Evolutionary conservation across 495 filamentous ascomycete species (phyloP), one percentile per base, ranked within the genome.

Genomic region (Penicillium desertorum): DNA sequence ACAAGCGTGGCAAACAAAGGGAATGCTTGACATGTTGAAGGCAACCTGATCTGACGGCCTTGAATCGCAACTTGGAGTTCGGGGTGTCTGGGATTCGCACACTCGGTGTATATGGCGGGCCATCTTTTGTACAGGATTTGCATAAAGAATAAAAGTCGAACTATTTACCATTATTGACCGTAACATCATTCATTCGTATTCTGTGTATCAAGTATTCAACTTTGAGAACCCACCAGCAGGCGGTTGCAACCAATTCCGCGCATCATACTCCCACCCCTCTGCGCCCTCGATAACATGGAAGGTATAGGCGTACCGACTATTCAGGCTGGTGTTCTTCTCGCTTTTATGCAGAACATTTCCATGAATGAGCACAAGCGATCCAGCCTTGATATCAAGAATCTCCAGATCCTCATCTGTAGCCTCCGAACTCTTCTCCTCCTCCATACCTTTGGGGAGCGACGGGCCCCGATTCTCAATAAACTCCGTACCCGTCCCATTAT

Each of bases 341-440:
- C 94, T 97, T 83, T 96, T 94, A 69, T 98, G 94, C 72, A 98
- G 62, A 44, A 98, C 74, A 77, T 98, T 98, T 17, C 94, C 94
- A 78, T 98, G 94, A 61, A 98, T 98, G 48, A 98, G 70, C 41
- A 98, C 91, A 71, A 98, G 68, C 36, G 87, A 87, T 0, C 94
- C 94, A 9, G 91, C 90, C 78, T 92, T 89, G 4, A 96, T 87
- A 73, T 92, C 86, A 12, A 88, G 83, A 32, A 88, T 65, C 60
- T 86, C 84, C 70, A 92, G 87, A 51, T 79, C 78, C 50, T 78
- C 81, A 43, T 85, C 79, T 16, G 64, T 51, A 41, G 75, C 71
- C 11, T 71, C 70, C 34, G 64, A 62, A 14, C 42, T 51, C 54
- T 56, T 60, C 27, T 70, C 70, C 59, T 70, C 71, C 23, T 77